A percentile compares a stretch with the other conserved stretches of the same genome.
Conservation (phyloP, 768 basidiomycete species). For the Macrolepiota albuminosa region DNA sequence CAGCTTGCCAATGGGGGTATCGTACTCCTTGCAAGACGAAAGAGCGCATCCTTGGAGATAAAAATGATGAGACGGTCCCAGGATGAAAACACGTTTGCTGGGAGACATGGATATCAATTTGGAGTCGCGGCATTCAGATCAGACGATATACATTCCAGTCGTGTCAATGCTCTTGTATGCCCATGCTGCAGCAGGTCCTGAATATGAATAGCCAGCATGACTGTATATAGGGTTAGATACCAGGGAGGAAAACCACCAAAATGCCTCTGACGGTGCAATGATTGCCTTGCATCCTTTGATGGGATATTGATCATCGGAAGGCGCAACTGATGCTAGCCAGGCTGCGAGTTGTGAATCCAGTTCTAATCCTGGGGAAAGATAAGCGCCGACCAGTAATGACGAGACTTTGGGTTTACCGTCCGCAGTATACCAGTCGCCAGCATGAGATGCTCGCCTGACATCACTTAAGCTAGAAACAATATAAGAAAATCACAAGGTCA, state of each 20-base stretch:
- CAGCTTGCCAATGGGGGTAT: slow-evolving; percentile 81
- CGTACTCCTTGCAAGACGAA: slow-evolving; percentile 70
- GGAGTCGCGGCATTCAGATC: slow-evolving; percentile 3
- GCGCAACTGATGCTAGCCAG: slow-evolving; percentile 57
- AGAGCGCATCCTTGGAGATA: slow-evolving; percentile 87
- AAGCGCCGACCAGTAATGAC: slow-evolving; percentile 10
- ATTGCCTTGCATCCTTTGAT: slow-evolving; percentile 74
- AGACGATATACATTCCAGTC: slow-evolving; percentile 63
- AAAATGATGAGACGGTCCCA: slow-evolving; percentile 94
- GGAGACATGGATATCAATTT: neutral
- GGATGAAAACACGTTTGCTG: slow-evolving; percentile 89
- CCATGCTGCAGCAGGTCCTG: slow-evolving; percentile 92
- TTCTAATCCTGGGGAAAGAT: slow-evolving; percentile 37
- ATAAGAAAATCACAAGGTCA: neutral
- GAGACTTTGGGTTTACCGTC: slow-evolving; percentile 41
- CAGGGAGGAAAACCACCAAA: neutral
- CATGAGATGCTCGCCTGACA: slow-evolving; percentile 68
- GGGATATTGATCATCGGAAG: slow-evolving; percentile 48
- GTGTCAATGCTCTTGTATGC: slow-evolving; percentile 89
- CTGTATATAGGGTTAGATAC: slow-evolving; percentile 33
- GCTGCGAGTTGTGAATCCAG: slow-evolving; percentile 57
- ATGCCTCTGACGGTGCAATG: slow-evolving; percentile 82
- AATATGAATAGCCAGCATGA: slow-evolving; percentile 95
- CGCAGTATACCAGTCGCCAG: slow-evolving; percentile 84
- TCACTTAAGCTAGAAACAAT: slow-evolving; percentile 10